Base-by-base conservation (phyloP, 768 basidiomycete species). In the Trametes cinnabarina region DNA sequence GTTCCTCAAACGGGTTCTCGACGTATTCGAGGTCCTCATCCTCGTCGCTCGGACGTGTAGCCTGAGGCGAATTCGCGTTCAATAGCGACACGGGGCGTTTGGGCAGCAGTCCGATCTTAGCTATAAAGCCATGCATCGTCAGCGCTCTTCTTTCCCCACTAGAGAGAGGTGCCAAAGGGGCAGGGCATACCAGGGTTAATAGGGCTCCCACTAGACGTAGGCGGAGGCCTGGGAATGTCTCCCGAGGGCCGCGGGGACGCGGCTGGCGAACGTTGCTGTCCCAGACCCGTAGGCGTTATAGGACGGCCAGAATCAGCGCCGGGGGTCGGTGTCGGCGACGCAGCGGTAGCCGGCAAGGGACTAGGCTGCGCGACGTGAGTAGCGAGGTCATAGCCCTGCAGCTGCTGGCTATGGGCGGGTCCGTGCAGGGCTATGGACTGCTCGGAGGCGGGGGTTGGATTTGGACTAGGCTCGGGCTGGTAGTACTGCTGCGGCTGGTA, bases 1-100 rank as follows among this genome's bases (percentile, higher is more conserved):
- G 68, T 37, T 88, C 85, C 55, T 90, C 87, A 59, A 90, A 90
- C 34, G 88, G 88, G 64, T 83, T 88, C 77, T 88, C 86, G 3
- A 81, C 78, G 69, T 87, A 90, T 69, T 88, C 88, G 63, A 87
- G 65, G 53, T 84, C 84, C 7, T 32, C 30, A 32, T 78, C 74
- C 40, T 78, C 74, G 23, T 77, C 71, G 48, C 41, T 63, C 55
- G 46, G 60, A 48, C 32, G 41, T 26, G 66, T 68, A 10, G 73
- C 67, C 43, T 72, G 76, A 19, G 78, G 66, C 3, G 70, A 56
- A 55, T 68, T 63, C 37, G 66, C 60, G 59, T 65, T 66, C 19
- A 76, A 67, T 32, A 87, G 76, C 8, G 87, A 84, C 14, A 91
- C 88, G 6, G 88, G 87, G 0, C 85, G 81, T 71, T 88, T 90